Percentiles rank a stretch among this genome's conserved stretches.
These are phyloP conservation scores for Musa balbisiana DNA, from an alignment of 202 grass and related monocot genomes.

Conservation along the genomic window DNA sequence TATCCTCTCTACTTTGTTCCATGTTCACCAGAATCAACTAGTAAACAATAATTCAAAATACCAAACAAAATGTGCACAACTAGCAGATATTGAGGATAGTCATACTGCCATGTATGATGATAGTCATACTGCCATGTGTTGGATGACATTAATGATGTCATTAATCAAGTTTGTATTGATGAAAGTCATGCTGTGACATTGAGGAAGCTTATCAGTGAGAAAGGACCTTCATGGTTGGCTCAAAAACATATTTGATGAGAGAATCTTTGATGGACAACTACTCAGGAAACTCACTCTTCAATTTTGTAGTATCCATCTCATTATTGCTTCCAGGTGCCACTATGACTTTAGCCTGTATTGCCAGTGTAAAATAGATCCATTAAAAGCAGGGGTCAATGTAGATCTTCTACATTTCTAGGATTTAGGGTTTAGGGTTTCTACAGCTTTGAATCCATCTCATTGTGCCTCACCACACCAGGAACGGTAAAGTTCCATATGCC, in stretches of 20 bases:
- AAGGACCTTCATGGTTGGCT: slow-evolving; percentile 16
- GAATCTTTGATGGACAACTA: slow-evolving; percentile 17
- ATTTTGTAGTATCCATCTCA: slow-evolving; percentile 16
- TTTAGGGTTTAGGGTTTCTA: neutral
- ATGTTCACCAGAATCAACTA: too few species aligned
- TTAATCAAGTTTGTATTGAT: too few species aligned
- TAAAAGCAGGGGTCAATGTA: slow-evolving; percentile 10
- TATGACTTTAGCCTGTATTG: slow-evolving; percentile 18
- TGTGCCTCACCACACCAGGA: slow-evolving; percentile 19
- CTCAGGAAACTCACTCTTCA: slow-evolving; percentile 9
- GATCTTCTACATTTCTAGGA: slow-evolving; percentile 15
- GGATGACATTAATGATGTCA: neutral
- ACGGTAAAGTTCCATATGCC: slow-evolving; percentile 24
- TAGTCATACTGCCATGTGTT: neutral
- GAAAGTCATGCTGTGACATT: too few species aligned
- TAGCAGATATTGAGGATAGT: too few species aligned
- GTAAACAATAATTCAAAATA: too few species aligned
- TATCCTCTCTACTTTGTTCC: too few species aligned
- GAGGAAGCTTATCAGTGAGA: neutral
- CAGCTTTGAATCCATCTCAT: neutral
- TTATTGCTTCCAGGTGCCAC: slow-evolving; percentile 18
- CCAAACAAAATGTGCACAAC: too few species aligned
- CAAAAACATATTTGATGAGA: slow-evolving; percentile 18
- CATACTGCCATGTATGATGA: neutral
- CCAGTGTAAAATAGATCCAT: slow-evolving; percentile 7